Conservation (phyloP, 2,329 filamentous ascomycete genomes). For the Knoxdaviesia capensis region DNA sequence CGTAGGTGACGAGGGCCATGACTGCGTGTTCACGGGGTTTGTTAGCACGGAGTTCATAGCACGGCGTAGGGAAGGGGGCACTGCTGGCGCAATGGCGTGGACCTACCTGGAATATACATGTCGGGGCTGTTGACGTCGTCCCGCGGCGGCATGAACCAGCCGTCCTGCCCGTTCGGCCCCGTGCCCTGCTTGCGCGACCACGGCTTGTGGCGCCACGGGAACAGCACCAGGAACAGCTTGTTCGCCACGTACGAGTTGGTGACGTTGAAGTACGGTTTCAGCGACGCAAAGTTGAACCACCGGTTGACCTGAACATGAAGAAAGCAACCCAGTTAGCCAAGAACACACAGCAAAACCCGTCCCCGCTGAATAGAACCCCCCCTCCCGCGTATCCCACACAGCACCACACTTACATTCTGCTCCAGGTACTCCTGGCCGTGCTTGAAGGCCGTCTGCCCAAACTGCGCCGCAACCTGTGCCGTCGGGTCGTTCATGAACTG, state of each 20-base stretch:
- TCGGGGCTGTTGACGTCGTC: constrained; percentile 96
- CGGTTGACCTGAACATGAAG: constrained; percentile 25
- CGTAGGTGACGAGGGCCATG: constrained; percentile 96
- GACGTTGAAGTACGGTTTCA: constrained; percentile 99
- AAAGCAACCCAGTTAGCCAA: not conserved
- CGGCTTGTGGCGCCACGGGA: constrained; percentile 93
- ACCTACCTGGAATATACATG: constrained; percentile 76
- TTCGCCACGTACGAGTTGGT: constrained; percentile 91
- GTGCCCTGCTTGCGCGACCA: constrained; percentile 82
- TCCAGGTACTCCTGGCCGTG: constrained; percentile 90
- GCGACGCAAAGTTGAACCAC: constrained; percentile 77
- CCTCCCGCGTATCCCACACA: not conserved
- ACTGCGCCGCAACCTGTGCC: constrained; percentile 83
- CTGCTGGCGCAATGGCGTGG: not conserved
- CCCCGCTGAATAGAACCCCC: not conserved
- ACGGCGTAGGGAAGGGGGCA: not conserved
- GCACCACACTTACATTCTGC: constrained; percentile 53
- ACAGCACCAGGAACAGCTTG: constrained; percentile 84
- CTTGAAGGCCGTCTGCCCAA: constrained; percentile 78
- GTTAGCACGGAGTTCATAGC: not conserved
- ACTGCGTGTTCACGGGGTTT: constrained; percentile 19
- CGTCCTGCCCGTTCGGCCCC: constrained; percentile 42
- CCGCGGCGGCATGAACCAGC: constrained; percentile 72
- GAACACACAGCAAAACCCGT: not conserved
- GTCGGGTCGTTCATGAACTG: constrained; percentile 93